Percentiles rank a stretch among this genome's conserved stretches.
These are phyloP conservation scores for Triglochin maritima DNA, from an alignment of 106 monocot genomes.

Conservation along the genomic window DNA sequence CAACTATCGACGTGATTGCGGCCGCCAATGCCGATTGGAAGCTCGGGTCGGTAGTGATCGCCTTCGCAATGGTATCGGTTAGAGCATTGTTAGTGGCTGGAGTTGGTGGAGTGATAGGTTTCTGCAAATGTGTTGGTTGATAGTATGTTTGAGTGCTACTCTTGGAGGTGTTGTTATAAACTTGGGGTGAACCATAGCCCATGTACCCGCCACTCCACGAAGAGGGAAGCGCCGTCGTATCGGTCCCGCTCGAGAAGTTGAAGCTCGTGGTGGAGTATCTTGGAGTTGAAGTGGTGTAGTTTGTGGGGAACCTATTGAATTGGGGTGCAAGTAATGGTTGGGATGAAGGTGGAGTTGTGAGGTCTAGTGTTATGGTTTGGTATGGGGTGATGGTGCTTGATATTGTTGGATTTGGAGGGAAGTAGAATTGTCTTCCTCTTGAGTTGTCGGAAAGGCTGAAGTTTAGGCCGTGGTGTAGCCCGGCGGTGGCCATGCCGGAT, in stretches of 20 bases:
- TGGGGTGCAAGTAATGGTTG: slow-evolving; percentile 4
- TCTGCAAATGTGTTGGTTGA: slow-evolving; percentile 27
- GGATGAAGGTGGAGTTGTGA: slow-evolving; percentile 42
- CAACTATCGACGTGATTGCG: slow-evolving; percentile 60
- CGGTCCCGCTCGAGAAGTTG: slow-evolving; percentile 36
- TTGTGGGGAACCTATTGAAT: slow-evolving; percentile 1
- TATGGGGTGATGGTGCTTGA: slow-evolving; percentile 29
- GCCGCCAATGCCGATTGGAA: slow-evolving; percentile 65
- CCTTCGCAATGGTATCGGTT: slow-evolving; percentile 59
- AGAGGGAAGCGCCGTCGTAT: slow-evolving; percentile 3
- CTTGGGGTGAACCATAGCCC: slow-evolving; percentile 13
- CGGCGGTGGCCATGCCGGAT: not conserved
- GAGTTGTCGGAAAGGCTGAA: slow-evolving; percentile 16
- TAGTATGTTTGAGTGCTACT: not conserved
- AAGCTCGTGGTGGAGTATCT: slow-evolving; percentile 28
- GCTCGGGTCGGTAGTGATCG: slow-evolving; percentile 73
- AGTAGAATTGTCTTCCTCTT: slow-evolving; percentile 26
- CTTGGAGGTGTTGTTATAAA: slow-evolving; percentile 1
- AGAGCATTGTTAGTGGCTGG: slow-evolving; percentile 2
- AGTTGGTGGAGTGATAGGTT: not conserved
- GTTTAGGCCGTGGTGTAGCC: slow-evolving; percentile 20
- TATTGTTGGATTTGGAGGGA: slow-evolving; percentile 41
- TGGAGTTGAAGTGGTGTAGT: not conserved
- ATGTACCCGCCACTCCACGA: slow-evolving; percentile 26
- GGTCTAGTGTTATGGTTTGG: slow-evolving; percentile 88